Base-by-base conservation (phyloP, 345 rosid genomes). In the Pistacia integerrima region DNA sequence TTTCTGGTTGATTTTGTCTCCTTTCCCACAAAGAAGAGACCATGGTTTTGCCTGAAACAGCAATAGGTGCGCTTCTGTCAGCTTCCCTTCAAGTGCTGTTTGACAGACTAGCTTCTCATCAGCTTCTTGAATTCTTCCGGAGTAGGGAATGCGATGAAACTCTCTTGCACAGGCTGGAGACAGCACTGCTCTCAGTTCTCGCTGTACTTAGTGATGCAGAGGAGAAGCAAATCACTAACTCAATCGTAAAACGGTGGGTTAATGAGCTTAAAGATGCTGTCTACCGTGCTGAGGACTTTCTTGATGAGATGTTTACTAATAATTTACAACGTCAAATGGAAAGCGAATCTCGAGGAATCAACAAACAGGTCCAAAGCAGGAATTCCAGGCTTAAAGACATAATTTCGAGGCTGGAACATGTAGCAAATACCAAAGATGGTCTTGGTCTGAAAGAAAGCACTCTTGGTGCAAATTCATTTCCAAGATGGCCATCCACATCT, bases 211-310 rank as follows among this genome's bases (percentile, higher is more conserved):
- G 61, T 59, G 73, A 77, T 59, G 81, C 71, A 1, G 76, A 72
- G 61, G 62, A 17, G 57, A 79, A 76, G 75, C 71, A 77, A 33
- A 71, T 73, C 9, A 54, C 71, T 0, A 66, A 79, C 51, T 17
- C 11, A 1, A 7, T 58, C 7, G 61, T 74, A 0, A 58, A 33
- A 46, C 20, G 6, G 11, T 83, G 81, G 85, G 4, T 79, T 11
- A 56, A 46, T 33, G 74, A 77, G 59, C 76, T 83, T 64, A 72
- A 73, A 66, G 68, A 76, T 52, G 75, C 75, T 2, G 60, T 63
- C 4, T 25, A 64, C 0, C 75, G 74, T 41, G 77, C 78, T 36
- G 77, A 59, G 38, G 62, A 71, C 63, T 56, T 82, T 7, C 18
- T 82, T 69, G 74, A 78, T 51, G 79, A 68, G 65, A 54, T 67